Percentiles rank a stretch among this genome's conserved stretches.
Conservation (phyloP, 345 rosid genomes). For the Sonneratia caseolaris region DNA sequence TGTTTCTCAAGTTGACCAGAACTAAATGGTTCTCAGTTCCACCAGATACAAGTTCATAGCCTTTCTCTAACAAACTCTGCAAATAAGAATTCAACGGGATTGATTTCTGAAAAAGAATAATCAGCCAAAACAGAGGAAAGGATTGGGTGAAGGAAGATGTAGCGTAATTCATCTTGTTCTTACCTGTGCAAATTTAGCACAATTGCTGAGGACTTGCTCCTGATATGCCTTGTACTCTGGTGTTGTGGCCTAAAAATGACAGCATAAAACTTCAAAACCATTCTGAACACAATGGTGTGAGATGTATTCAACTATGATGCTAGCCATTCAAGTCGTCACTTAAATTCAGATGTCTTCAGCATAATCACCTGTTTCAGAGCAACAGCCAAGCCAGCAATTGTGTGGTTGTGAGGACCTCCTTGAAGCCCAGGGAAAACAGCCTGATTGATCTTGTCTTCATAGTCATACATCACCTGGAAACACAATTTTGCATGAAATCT, state of each 20-base stretch:
- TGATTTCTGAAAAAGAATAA: not conserved
- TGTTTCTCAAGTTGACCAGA: constrained; percentile 70
- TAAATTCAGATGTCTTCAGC: not conserved
- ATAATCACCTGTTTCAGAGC: constrained; percentile 70
- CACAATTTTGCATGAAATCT: constrained; percentile 4
- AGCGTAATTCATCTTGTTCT: not conserved
- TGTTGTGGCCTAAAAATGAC: constrained; percentile 41
- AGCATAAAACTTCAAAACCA: constrained; percentile 5
- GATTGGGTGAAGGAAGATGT: not conserved
- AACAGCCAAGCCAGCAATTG: constrained; percentile 85
- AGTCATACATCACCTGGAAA: constrained; percentile 76
- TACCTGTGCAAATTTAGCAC: constrained; percentile 74
- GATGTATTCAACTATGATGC: not conserved
- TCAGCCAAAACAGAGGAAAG: not conserved
- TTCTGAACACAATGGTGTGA: not conserved
- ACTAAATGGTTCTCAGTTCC: constrained; percentile 96
- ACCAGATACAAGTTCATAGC: constrained; percentile 89
- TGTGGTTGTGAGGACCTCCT: constrained; percentile 98
- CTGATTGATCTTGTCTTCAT: constrained; percentile 73
- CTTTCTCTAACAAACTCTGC: constrained; percentile 62
- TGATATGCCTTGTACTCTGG: constrained; percentile 89
- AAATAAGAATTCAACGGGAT: constrained; percentile 16
- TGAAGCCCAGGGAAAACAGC: constrained; percentile 97
- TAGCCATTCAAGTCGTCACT: not conserved
- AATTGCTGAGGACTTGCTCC: constrained; percentile 76